phyloP scores from a whole-genome alignment of 176 grass and related monocot genomes.

The Zizania latifolia region DNA sequence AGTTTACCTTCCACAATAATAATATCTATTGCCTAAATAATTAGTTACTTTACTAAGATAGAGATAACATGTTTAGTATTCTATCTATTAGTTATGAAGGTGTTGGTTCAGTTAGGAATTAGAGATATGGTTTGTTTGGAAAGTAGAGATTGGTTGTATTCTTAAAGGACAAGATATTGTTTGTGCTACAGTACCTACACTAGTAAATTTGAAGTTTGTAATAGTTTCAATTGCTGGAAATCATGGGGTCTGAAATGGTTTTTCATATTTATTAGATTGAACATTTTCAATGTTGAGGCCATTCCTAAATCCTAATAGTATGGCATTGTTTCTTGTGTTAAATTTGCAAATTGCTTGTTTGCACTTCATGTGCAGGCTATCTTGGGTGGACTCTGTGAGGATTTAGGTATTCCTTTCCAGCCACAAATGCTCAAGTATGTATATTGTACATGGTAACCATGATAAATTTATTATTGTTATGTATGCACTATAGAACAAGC shows the following conservation, averaged over 20 bases:
- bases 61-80: no score
- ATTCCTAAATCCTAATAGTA: neutral
- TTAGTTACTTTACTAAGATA: no score
- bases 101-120: no score
- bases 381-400: constrained; percentile 72
- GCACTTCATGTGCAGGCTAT: constrained; percentile 44
- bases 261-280: neutral
- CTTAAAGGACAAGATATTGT: no score
- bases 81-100: no score
- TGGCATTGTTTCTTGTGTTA: constrained; percentile 1
- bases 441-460: neutral
- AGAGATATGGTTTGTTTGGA: no score
- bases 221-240: neutral
- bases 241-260: neutral
- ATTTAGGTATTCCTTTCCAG: constrained; percentile 83
- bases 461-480: neutral
- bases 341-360: constrained; percentile 5
- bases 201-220: neutral
- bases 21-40: no score
- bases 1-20: no score
- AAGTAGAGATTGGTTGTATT: no score
- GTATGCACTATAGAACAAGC: neutral
- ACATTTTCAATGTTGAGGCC: neutral
- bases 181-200: no score
- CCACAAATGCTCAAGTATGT: constrained; percentile 82